phyloP scores from a whole-genome alignment of 495 filamentous ascomycete species.

The Neurospora sp. region DNA sequence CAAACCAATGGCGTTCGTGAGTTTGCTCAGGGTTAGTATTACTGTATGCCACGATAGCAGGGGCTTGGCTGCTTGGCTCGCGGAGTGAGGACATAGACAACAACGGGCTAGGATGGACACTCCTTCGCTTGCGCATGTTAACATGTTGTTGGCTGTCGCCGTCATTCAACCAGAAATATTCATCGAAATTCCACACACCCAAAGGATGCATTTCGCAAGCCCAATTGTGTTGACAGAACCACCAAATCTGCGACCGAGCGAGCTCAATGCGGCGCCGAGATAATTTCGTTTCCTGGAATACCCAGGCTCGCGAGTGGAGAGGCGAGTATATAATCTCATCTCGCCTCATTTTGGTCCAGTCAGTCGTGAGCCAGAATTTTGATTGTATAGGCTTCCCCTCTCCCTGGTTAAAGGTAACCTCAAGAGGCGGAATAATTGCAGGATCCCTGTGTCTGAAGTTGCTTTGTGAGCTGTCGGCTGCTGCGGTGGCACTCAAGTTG shows the following conservation, averaged over 20 bases:
- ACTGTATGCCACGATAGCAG: background rate
- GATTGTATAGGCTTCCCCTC: background rate
- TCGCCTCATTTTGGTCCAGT: background rate
- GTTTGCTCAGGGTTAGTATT: background rate
- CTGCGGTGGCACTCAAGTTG: background rate
- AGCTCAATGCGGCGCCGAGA: background rate
- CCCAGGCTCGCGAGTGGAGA: background rate
- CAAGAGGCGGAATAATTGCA: background rate
- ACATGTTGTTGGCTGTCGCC: background rate
- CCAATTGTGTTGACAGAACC: background rate
- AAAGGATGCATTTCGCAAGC: background rate
- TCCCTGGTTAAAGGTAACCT: rapidly evolving
- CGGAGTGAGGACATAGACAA: too few species aligned
- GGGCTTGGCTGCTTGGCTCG: background rate
- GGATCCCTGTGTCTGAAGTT: background rate
- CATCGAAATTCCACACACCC: background rate
- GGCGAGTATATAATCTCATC: background rate
- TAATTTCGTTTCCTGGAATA: background rate
- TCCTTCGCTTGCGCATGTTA: background rate
- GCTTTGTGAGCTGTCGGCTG: background rate
- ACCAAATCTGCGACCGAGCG: background rate
- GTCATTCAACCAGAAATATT: background rate
- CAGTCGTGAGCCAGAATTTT: background rate
- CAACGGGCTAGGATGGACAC: too few species aligned
- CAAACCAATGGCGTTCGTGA: background rate